Evolutionary conservation across 2,329 filamentous ascomycete species (phyloP).

Genomic region (Alternaria angustiovoidea): DNA sequence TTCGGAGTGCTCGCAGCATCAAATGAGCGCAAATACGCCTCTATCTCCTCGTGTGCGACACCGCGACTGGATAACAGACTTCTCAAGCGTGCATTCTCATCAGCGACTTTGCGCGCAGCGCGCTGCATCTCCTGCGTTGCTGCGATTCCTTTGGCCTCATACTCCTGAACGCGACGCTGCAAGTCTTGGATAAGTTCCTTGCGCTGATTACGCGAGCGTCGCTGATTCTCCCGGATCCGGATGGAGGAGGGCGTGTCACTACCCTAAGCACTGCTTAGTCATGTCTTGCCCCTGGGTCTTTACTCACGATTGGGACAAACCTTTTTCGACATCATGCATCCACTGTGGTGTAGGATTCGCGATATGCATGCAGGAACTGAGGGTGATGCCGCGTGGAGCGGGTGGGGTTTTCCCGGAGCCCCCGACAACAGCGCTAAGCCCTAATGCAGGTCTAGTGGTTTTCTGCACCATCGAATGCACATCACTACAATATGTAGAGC

Average conservation of each 20-base stretch:
- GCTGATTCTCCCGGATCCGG: slow-evolving; percentile 77
- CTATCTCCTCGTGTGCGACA: slow-evolving; percentile 29
- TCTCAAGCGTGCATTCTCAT: slow-evolving; percentile 71
- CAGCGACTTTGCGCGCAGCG: slow-evolving; percentile 71
- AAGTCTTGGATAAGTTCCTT: slow-evolving; percentile 75
- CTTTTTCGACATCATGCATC: slow-evolving; percentile 10
- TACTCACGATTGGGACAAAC: neutral
- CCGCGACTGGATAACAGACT: slow-evolving; percentile 58
- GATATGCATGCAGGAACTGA: neutral
- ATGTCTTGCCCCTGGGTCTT: neutral
- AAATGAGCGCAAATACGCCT: slow-evolving; percentile 26
- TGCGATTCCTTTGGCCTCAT: slow-evolving; percentile 69
- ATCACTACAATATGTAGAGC: too few species aligned
- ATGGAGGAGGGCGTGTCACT: slow-evolving; percentile 40
- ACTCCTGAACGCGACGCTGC: slow-evolving; percentile 68
- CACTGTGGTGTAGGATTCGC: neutral
- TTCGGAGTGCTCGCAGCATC: slow-evolving; percentile 10
- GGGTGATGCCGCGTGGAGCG: neutral
- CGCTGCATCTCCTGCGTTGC: slow-evolving; percentile 73
- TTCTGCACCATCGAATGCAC: too few species aligned
- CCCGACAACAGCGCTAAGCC: neutral
- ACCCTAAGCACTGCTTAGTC: slow-evolving; percentile 10
- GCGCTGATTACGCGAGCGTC: slow-evolving; percentile 72
- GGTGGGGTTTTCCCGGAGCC: neutral
- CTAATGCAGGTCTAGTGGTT: too few species aligned